Base-by-base conservation (phyloP, 768 basidiomycete species). In the Tricholoma matsutake region DNA sequence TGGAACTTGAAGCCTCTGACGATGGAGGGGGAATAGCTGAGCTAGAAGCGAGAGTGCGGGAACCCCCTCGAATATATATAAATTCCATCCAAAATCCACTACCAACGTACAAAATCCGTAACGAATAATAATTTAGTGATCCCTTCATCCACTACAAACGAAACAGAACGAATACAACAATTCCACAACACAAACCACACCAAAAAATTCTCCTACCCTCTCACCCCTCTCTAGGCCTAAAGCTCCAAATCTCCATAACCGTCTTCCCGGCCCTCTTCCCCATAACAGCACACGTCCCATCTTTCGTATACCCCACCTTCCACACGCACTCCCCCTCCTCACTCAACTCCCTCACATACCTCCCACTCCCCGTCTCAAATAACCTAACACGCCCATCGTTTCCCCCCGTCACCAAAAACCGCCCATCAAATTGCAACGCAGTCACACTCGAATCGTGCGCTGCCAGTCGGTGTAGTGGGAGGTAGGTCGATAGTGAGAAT, bases 361-460 rank as follows among this genome's bases (percentile, higher is more conserved):
- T 72, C 22, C 92, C 92, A 14, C 84, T 87, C 61, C 76, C 73
- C 9, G 79, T 83, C 72, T 86, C 89, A 74, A 81, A 95, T 69
- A 95, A 69, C 65, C 86, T 75, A 62, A 91, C 93, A 3, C 91
- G 81, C 6, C 94, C 94, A 65, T 95, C 94, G 66, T 91, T 93
- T 39, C 93, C 93, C 18, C 88, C 86, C 0, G 89, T 91, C 47
- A 96, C 86, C 63, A 96, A 83, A 76, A 91, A 92, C 47, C 86
- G 81, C 9, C 83, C 81, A 72, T 94, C 91, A 69, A 95, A 90
- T 73, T 98, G 95, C 16, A 98, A 80, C 7, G 89, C 85, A 0
- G 95, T 96, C 22, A 98, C 81, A 64, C 86, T 84, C 65, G 93
- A 86, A 73, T 93, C 92, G 79, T 97, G 96, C 2, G 96, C 95